These are phyloP conservation scores for Carex pumila DNA, from an alignment of 176 grass and related monocot species.

Conservation along the genomic window DNA sequence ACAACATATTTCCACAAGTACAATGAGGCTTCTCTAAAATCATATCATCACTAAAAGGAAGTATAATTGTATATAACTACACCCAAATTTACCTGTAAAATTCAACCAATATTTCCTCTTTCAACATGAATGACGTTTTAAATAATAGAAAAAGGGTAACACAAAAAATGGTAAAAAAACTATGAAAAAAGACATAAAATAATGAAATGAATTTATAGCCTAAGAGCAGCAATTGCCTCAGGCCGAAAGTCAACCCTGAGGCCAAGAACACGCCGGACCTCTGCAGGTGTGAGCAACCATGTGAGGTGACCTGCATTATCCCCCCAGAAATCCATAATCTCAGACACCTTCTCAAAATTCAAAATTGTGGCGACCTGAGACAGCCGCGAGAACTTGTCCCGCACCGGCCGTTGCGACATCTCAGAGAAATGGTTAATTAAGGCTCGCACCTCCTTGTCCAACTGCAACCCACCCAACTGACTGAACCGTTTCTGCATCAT, in stretches of 20 bases:
- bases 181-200: neutral
- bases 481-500: slow-evolving; percentile 99
- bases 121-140: neutral
- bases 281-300: slow-evolving; percentile 83
- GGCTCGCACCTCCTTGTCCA: slow-evolving; percentile 77
- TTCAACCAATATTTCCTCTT: neutral
- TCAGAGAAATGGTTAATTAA: slow-evolving; percentile 94
- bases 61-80: neutral
- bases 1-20: neutral
- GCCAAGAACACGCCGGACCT: slow-evolving; percentile 80
- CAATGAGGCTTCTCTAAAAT: neutral
- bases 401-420: slow-evolving; percentile 78
- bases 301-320: slow-evolving; percentile 93
- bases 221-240: slow-evolving; percentile 88
- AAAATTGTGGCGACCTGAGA: slow-evolving; percentile 91
- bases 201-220: slow-evolving; percentile 40
- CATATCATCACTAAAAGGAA: neutral
- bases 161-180: neutral
- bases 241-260: slow-evolving; percentile 81
- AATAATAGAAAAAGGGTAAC: neutral
- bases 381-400: slow-evolving; percentile 86
- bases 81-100: neutral
- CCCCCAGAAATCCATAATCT: slow-evolving; percentile 97
- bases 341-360: slow-evolving; percentile 83
- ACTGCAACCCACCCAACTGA: slow-evolving; percentile 82